Evolutionary conservation across 2,329 filamentous ascomycete species (phyloP).

Genomic region (Teratosphaeria zuluensis): DNA sequence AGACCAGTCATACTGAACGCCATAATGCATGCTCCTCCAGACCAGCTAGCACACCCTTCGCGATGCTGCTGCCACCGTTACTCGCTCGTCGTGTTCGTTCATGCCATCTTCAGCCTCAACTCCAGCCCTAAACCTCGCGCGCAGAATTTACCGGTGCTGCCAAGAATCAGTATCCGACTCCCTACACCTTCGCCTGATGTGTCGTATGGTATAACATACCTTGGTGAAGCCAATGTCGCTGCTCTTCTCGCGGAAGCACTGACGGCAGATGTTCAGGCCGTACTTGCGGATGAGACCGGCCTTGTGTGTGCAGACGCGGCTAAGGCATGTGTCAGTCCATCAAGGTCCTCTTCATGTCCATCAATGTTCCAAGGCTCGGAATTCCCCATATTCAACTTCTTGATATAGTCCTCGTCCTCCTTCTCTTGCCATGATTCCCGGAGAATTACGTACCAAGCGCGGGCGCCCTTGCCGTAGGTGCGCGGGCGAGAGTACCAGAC

Average conservation of each 20-base stretch:
- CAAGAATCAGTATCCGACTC: constrained; percentile 3
- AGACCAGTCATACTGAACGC: not conserved
- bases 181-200: not conserved
- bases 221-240: constrained; percentile 60
- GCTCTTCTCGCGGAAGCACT: constrained; percentile 62
- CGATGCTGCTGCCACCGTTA: not conserved
- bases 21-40: not conserved
- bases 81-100: not conserved
- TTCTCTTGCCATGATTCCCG: not conserved
- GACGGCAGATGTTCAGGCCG: constrained; percentile 75
- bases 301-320: constrained; percentile 83
- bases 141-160: constrained; percentile 24
- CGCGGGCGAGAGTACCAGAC: constrained; percentile 99
- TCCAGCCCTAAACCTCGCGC: not conserved
- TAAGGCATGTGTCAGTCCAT: constrained; percentile 25
- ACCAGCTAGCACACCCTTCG: not conserved
- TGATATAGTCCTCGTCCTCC: not conserved
- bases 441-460: constrained; percentile 64
- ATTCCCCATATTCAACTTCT: not conserved
- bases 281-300: constrained; percentile 99
- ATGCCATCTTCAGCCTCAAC: not conserved
- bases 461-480: constrained; percentile 93
- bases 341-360: not conserved
- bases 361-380: constrained; percentile 2
- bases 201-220: constrained; percentile 31